phyloP scores from a whole-genome alignment of 129 eudicot species.

The Flaveria ramosissima region DNA sequence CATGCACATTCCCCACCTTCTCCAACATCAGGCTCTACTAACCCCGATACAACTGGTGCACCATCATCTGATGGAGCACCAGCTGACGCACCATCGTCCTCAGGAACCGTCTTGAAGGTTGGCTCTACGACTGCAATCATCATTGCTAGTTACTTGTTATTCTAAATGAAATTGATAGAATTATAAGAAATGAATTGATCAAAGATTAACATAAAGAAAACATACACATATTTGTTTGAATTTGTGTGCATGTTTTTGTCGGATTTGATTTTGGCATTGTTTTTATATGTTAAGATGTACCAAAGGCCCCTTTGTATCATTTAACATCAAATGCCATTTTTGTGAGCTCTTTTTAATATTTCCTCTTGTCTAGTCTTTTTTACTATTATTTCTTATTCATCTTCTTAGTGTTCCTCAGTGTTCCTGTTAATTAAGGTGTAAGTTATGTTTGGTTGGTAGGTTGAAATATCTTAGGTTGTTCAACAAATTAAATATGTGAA shows the following conservation, averaged over 20 bases:
- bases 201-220: constrained; percentile 31
- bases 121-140: constrained; percentile 23
- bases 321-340: constrained; percentile 37
- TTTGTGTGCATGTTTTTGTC: constrained; percentile 19
- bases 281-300: constrained; percentile 17
- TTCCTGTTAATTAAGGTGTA: too few relatives aligned
- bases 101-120: constrained; percentile 17
- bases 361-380: background rate
- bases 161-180: constrained; percentile 28
- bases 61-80: background rate
- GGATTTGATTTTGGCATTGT: constrained; percentile 36
- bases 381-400: background rate
- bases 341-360: constrained; percentile 39
- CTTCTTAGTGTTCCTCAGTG: too few relatives aligned
- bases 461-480: too few relatives aligned
- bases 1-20: constrained; percentile 24
- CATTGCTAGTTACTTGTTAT: constrained; percentile 20
- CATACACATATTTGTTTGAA: constrained; percentile 9
- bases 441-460: too few relatives aligned
- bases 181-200: background rate
- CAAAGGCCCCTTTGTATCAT: constrained; percentile 15
- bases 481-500: background rate
- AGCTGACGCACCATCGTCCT: constrained; percentile 23
- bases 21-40: constrained; percentile 2
- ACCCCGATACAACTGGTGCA: background rate